Conservation (phyloP, 129 eudicot genomes). For the Erigeron canadensis region DNA sequence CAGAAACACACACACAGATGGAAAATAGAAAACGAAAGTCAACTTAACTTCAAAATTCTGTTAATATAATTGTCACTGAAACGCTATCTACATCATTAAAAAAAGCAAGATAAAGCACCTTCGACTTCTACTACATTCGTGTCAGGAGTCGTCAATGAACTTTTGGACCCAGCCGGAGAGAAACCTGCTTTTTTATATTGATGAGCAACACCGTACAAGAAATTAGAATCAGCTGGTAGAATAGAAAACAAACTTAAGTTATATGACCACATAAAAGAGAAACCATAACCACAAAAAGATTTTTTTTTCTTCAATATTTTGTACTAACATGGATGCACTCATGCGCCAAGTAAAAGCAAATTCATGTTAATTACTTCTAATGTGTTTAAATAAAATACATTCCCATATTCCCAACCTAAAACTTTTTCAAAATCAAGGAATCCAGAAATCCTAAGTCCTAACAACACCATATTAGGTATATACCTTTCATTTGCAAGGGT, state of each 20-base stretch:
- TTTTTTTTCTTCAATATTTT: not conserved
- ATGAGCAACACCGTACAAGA: slow-evolving; percentile 17
- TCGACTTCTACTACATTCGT: slow-evolving; percentile 46
- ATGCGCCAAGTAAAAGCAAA: slow-evolving; percentile 20
- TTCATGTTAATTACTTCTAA: too few species aligned
- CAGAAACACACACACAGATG: not conserved
- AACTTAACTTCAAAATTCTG: too few species aligned
- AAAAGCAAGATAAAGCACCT: slow-evolving; percentile 43
- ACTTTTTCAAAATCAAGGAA: too few species aligned
- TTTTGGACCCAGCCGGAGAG: slow-evolving; percentile 51
- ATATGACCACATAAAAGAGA: slow-evolving; percentile 1
- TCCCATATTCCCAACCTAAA: not conserved
- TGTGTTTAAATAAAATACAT: too few species aligned
- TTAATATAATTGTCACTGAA: too few species aligned
- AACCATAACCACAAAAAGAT: not conserved
- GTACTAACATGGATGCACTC: not conserved
- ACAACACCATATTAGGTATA: not conserved
- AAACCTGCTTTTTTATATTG: slow-evolving; percentile 51
- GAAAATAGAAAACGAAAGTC: not conserved
- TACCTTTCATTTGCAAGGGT: slow-evolving; percentile 91
- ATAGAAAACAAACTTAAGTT: not conserved
- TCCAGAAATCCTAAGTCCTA: too few species aligned
- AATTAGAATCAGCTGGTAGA: not conserved
- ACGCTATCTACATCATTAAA: too few species aligned
- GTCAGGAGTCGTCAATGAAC: slow-evolving; percentile 38